Evolutionary conservation across 108 stramenopile genomes (phyloP), one percentile per base, ranked within the genome.

Genomic region (Nitzschia inconspicua): DNA sequence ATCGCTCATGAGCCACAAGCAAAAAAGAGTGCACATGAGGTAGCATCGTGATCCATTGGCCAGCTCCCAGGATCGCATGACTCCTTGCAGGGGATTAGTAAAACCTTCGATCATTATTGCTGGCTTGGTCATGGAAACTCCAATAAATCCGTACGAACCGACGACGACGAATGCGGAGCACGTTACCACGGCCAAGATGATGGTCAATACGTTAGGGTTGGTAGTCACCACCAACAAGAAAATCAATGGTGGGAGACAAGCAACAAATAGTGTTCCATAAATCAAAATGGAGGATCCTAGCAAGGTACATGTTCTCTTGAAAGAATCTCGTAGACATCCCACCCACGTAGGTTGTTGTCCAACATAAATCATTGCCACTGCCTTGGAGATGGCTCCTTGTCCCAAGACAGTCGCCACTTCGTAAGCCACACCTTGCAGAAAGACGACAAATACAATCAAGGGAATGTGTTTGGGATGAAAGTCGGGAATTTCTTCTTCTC

Each of bases 381-480:
- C 66, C 3, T 46, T 3, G 6, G 34, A 20, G 9, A 57, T 37
- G 13, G 66, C 66, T 8, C 47, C 55, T 23, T 41, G 23, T 22
- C 66, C 66, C 36, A 66, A 19, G 25, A 66, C 53, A 0, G 66
- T 48, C 13, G 47, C 44, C 8, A 66, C 25, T n/a, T 22, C 27
- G 46, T 49, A 66, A 4, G 57, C 5, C 14, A 47, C 7, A 29
- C 47, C 39, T 23, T 66, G 46, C 30, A 66, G 4, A 9, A 32
- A 44, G 25, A 66, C 47, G 4, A 57, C 43, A 14, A 66, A 34
- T 8, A 58, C 46, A 0, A 56, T 26, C 3, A 46, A 14, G 7
- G 63, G 50, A 43, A 64, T 36, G 20, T 64, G 63, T 22, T 51
- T 64, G 10, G 65, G 65, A 35, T 66, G 65, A 29, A 66, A 66